Evolutionary conservation across 148 eudicot species (phyloP).

Genomic region (Vaccinium corymbosum): DNA sequence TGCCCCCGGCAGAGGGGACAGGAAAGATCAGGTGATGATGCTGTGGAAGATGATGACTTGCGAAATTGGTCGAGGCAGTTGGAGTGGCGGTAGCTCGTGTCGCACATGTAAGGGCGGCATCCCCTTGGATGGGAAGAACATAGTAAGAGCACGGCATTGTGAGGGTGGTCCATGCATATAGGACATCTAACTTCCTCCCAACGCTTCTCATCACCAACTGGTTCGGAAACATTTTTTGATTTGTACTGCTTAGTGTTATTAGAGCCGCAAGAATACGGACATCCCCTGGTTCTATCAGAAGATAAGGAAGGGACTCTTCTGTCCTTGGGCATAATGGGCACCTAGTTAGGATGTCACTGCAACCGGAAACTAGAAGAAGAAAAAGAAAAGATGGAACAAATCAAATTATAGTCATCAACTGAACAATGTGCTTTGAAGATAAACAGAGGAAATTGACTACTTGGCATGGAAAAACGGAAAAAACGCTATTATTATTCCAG

Average conservation of each 20-base stretch:
- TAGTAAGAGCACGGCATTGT: slow-evolving; percentile 24
- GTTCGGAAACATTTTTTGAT: not conserved
- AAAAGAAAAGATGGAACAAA: not conserved
- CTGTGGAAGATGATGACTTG: slow-evolving; percentile 18
- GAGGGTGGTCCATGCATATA: slow-evolving; percentile 36
- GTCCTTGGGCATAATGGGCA: slow-evolving; percentile 43
- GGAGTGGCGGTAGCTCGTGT: slow-evolving; percentile 30
- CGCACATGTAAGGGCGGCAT: slow-evolving; percentile 32
- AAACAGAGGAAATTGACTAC: not conserved
- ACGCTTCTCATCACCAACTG: slow-evolving; percentile 19
- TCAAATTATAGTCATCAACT: not conserved
- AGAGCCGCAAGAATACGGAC: slow-evolving; percentile 32
- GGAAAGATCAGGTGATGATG: not conserved
- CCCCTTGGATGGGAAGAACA: slow-evolving; percentile 34
- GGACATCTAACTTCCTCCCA: slow-evolving; percentile 34
- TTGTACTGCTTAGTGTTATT: slow-evolving; percentile 10
- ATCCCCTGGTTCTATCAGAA: slow-evolving; percentile 20
- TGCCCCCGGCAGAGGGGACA: slow-evolving; percentile 51
- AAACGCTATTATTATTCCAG: not conserved
- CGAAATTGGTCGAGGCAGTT: slow-evolving; percentile 28
- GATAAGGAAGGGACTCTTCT: slow-evolving; percentile 27
- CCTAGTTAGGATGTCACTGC: not conserved
- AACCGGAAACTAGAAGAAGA: not conserved
- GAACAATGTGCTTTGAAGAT: not conserved
- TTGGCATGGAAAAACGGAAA: not conserved